Conservation (phyloP, 768 basidiomycete genomes). For the Calocybe gangraenosa region DNA sequence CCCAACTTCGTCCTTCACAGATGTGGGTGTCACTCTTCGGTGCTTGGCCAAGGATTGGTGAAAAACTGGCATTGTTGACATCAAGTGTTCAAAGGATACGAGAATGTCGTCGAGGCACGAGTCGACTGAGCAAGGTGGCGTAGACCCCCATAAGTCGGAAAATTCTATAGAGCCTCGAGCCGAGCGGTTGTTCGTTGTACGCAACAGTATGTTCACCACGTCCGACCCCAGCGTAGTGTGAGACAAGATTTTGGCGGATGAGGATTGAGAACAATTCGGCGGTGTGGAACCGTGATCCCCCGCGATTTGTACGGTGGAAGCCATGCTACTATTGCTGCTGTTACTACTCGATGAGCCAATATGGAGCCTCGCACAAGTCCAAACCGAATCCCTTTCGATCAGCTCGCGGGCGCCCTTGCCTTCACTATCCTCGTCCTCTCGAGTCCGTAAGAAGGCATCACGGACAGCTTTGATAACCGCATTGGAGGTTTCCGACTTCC, state of each 20-base stretch:
- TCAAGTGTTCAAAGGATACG: constrained; percentile 17
- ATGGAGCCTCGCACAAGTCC: constrained; percentile 11
- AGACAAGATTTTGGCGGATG: no score
- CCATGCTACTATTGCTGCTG: neutral
- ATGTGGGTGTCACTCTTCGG: neutral
- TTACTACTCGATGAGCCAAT: neutral
- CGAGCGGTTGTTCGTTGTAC: constrained; percentile 2
- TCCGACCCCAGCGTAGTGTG: neutral
- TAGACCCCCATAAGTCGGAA: constrained; percentile 7
- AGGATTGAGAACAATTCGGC: no score
- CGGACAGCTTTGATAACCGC: constrained; percentile 15
- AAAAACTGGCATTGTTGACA: constrained; percentile 14
- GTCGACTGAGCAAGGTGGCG: constrained; percentile 8
- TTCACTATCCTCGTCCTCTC: constrained; percentile 5
- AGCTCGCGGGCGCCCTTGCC: constrained; percentile 12
- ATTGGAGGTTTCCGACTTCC: constrained; percentile 4
- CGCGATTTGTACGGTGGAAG: no score
- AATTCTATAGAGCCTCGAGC: constrained; percentile 7
- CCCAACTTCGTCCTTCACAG: neutral
- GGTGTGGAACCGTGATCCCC: no score
- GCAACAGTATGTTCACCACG: neutral
- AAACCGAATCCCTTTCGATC: constrained; percentile 17
- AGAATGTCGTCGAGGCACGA: constrained; percentile 18
- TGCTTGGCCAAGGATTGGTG: constrained; percentile 1
- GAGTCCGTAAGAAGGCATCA: constrained; percentile 9